Evolutionary conservation across 345 rosid species (phyloP).

Genomic region (Sonneratia caseolaris): DNA sequence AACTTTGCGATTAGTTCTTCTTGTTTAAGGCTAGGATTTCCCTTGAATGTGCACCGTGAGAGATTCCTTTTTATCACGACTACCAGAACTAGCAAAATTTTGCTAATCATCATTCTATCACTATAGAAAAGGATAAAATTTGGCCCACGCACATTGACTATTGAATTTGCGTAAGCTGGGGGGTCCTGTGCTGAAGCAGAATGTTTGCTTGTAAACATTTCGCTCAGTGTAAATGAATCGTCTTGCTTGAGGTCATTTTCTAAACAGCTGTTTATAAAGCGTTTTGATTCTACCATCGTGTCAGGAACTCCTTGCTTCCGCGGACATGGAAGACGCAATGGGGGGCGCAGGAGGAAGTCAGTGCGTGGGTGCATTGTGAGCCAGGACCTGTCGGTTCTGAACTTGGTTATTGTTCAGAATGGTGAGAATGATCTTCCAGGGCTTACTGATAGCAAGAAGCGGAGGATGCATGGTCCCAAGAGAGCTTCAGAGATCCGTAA

Average conservation of each 20-base stretch:
- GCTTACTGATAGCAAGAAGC: constrained; percentile 59
- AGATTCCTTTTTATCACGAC: no score
- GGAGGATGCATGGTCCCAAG: constrained; percentile 82
- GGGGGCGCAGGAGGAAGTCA: constrained; percentile 78
- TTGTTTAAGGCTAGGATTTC: neutral
- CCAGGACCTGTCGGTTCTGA: constrained; percentile 67
- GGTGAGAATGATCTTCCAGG: constrained; percentile 77
- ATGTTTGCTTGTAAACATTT: neutral
- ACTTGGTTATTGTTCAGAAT: constrained; percentile 71
- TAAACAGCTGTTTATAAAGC: neutral
- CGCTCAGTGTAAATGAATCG: neutral
- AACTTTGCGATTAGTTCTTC: neutral
- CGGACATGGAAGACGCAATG: constrained; percentile 66
- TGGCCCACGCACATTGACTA: no score
- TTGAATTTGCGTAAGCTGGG: neutral
- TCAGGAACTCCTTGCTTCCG: constrained; percentile 73
- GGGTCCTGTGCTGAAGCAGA: neutral
- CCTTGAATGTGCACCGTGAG: no score
- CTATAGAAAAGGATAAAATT: no score
- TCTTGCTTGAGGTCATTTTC: neutral
- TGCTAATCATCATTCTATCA: no score
- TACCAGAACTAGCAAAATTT: no score
- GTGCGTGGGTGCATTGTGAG: constrained; percentile 88
- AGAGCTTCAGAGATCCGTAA: constrained; percentile 75
- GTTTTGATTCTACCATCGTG: constrained; percentile 4